Percentiles rank a stretch among this genome's conserved stretches.
Evolutionary conservation across 805 yeast species (phyloP).

Genomic region (Torulaspora indica): DNA sequence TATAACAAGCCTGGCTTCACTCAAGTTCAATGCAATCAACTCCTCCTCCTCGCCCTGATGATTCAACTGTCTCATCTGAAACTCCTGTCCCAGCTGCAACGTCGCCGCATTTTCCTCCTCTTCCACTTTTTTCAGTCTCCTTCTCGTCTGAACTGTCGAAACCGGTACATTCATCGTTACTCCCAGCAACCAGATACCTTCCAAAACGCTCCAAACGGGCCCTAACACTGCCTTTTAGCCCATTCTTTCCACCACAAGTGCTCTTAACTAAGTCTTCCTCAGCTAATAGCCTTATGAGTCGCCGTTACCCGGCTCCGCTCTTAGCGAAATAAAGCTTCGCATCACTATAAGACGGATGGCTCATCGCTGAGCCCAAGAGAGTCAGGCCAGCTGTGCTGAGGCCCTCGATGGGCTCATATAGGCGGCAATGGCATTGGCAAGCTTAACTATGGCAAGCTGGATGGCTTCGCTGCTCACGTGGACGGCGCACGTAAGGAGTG

Average conservation of each 20-base stretch:
- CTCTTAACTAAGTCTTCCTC: not conserved
- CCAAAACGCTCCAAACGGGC: not conserved
- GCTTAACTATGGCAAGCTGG: not conserved
- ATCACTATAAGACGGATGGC: not conserved
- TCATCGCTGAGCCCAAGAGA: too few relatives aligned
- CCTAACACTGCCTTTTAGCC: not conserved
- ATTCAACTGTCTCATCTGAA: slow-evolving; percentile 71
- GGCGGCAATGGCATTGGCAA: not conserved
- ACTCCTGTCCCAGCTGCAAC: slow-evolving; percentile 88
- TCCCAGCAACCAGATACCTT: not conserved
- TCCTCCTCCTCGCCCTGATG: slow-evolving; percentile 75
- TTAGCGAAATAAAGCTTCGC: not conserved
- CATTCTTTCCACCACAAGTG: not conserved
- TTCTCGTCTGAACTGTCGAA: slow-evolving; percentile 79
- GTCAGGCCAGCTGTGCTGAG: not conserved
- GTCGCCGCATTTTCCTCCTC: slow-evolving; percentile 92
- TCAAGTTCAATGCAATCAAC: slow-evolving; percentile 76
- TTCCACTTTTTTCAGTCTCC: slow-evolving; percentile 60
- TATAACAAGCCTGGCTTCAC: slow-evolving; percentile 85
- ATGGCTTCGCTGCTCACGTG: not conserved
- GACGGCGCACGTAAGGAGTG: slow-evolving; percentile 1
- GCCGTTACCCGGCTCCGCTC: not conserved
- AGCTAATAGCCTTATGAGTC: not conserved
- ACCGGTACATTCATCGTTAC: slow-evolving; percentile 75
- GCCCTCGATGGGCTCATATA: not conserved